Evolutionary conservation across 108 stramenopile genomes (phyloP).

Genomic region (Discostella stelligeroides): DNA sequence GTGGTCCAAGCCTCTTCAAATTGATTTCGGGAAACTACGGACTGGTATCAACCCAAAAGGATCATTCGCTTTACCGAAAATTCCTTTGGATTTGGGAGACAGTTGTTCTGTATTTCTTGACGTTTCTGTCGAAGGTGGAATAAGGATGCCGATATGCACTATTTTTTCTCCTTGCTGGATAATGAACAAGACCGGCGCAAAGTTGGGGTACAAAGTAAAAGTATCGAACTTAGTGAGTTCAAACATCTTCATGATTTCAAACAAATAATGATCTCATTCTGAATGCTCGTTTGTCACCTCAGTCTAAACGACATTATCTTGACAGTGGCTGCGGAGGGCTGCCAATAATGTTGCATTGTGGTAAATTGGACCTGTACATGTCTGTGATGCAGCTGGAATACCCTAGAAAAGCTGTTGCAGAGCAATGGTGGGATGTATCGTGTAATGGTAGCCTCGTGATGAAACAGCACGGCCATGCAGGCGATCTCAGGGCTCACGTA

Average conservation of each 20-base stretch:
- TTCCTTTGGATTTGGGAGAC: slow-evolving; percentile 31
- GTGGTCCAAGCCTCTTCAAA: slow-evolving; percentile 38
- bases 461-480: slow-evolving; percentile 6
- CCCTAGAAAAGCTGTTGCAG: slow-evolving; percentile 6
- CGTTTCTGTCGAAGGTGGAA: slow-evolving; percentile 32
- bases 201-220: slow-evolving; percentile 27
- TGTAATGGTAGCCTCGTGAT: slow-evolving; percentile 35
- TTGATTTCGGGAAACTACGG: slow-evolving; percentile 29
- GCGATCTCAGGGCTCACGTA: not conserved
- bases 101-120: slow-evolving; percentile 23
- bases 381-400: slow-evolving; percentile 32
- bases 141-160: slow-evolving; percentile 35
- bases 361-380: slow-evolving; percentile 24
- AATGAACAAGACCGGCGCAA: slow-evolving; percentile 45
- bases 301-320: slow-evolving; percentile 18
- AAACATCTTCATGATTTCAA: not conserved
- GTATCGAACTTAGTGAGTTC: slow-evolving; percentile 3
- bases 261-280: not conserved
- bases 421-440: slow-evolving; percentile 31
- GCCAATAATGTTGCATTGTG: slow-evolving; percentile 31
- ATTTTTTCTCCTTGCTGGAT: slow-evolving; percentile 46
- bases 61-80: slow-evolving; percentile 19
- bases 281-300: not conserved
- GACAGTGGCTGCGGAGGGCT: slow-evolving; percentile 37
- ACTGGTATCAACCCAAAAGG: slow-evolving; percentile 41